phyloP scores from a whole-genome alignment of 2,329 filamentous ascomycete genomes.

The Aureobasidium sp. region DNA sequence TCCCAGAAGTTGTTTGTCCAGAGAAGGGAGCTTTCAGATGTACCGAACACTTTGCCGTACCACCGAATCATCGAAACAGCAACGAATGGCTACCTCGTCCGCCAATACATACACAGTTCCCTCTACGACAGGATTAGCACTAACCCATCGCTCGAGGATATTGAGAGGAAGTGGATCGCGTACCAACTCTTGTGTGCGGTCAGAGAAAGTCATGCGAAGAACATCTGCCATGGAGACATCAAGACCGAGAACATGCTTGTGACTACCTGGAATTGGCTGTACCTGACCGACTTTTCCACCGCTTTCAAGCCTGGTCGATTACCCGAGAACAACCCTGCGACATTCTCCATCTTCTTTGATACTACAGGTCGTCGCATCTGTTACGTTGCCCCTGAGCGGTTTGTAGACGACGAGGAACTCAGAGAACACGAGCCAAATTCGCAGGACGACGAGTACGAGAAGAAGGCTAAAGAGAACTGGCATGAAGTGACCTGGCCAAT shows the following conservation, averaged over 20 bases:
- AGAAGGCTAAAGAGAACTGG: slow-evolving; percentile 17
- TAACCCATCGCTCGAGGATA: slow-evolving; percentile 88
- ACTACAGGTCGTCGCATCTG: slow-evolving; percentile 85
- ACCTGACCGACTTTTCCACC: slow-evolving; percentile 93
- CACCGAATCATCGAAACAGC: slow-evolving; percentile 86
- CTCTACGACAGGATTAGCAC: slow-evolving; percentile 96
- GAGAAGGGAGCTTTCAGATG: slow-evolving; percentile 64
- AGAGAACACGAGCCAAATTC: slow-evolving; percentile 34
- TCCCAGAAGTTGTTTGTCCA: slow-evolving; percentile 37
- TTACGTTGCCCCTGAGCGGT: slow-evolving; percentile 90
- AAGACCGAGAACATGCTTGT: slow-evolving; percentile 96
- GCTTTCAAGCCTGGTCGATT: slow-evolving; percentile 90
- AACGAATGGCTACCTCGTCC: slow-evolving; percentile 83
- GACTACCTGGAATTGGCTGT: slow-evolving; percentile 99
- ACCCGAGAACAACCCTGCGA: slow-evolving; percentile 91
- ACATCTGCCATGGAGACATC: slow-evolving; percentile 94
- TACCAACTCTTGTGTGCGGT: slow-evolving; percentile 91
- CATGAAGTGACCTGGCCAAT: slow-evolving; percentile 77
- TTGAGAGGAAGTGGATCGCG: slow-evolving; percentile 97
- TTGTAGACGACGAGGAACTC: slow-evolving; percentile 46
- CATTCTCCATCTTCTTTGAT: slow-evolving; percentile 98
- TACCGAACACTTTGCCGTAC: slow-evolving; percentile 86
- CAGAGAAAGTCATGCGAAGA: slow-evolving; percentile 79
- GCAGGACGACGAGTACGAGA: not conserved
- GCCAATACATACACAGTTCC: slow-evolving; percentile 93